Percentiles rank a stretch among this genome's conserved stretches.
phyloP scores from a whole-genome alignment of 306 rosid genomes.

The Begonia fuchsioides region DNA sequence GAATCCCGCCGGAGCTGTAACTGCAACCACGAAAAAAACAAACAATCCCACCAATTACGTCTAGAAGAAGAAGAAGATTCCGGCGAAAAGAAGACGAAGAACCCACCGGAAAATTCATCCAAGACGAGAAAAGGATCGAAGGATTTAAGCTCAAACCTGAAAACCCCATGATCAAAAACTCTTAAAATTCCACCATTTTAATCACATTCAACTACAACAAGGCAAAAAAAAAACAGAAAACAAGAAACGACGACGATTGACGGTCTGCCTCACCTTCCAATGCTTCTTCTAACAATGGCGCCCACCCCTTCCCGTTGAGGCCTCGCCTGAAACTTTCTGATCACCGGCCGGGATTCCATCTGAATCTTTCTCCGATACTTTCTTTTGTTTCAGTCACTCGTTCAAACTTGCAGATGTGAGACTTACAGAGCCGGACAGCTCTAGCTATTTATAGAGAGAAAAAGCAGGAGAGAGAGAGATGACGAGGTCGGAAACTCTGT shows the following conservation, averaged over 20 bases:
- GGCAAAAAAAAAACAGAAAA: no score
- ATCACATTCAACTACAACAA: neutral
- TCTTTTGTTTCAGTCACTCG: neutral
- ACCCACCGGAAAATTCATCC: constrained; percentile 94
- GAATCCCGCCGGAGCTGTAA: constrained; percentile 91
- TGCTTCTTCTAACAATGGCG: constrained; percentile 94
- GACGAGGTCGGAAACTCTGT: neutral
- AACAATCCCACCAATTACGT: neutral
- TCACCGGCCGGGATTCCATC: constrained; percentile 46
- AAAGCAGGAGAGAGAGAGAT: constrained; percentile 1
- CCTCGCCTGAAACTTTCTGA: constrained; percentile 72
- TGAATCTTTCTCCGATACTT: constrained; percentile 28
- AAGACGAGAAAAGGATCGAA: constrained; percentile 87
- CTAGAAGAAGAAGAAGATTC: neutral
- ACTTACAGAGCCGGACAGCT: constrained; percentile 9
- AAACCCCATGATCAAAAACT: constrained; percentile 14
- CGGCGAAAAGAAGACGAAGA: constrained; percentile 11
- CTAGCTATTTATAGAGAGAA: constrained; percentile 15
- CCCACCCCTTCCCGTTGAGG: constrained; percentile 91
- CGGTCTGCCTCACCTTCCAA: constrained; percentile 44
- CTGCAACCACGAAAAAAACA: constrained; percentile 29
- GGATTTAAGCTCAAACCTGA: constrained; percentile 82
- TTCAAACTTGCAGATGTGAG: constrained; percentile 10
- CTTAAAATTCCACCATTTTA: constrained; percentile 2
- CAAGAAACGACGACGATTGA: no score